Evolutionary conservation across 495 filamentous ascomycete genomes (phyloP).

Genomic region (Aspergillus cristatus): DNA sequence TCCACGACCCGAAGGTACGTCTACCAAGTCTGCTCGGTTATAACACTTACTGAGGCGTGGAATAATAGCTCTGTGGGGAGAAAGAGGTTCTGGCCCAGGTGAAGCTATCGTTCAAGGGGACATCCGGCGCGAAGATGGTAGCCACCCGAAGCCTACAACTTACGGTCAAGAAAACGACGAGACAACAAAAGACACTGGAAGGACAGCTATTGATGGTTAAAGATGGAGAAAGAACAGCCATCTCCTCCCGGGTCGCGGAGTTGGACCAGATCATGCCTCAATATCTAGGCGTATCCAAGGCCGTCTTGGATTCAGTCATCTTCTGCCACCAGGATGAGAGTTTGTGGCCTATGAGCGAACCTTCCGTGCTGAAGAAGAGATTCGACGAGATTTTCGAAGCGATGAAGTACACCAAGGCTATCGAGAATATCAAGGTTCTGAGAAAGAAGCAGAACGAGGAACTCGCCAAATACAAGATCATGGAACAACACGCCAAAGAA

Average conservation of each 20-base stretch:
- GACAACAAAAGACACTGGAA: conserved; percentile 71
- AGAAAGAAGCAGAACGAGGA: conserved; percentile 76
- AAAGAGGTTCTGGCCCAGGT: conserved; percentile 88
- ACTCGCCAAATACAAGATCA: conserved; percentile 57
- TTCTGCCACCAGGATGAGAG: conserved; percentile 99
- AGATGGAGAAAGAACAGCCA: conserved; percentile 67
- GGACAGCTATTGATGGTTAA: conserved; percentile 62
- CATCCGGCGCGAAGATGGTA: conserved; percentile 66
- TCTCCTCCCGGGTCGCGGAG: conserved; percentile 71
- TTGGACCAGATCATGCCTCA: conserved; percentile 76
- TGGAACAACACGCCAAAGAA: conserved; percentile 67
- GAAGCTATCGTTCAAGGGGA: conserved; percentile 75
- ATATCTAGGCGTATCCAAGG: conserved; percentile 81
- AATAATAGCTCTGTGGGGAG: conserved; percentile 62
- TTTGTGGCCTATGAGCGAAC: conserved; percentile 94
- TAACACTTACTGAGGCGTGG: conserved; percentile 4
- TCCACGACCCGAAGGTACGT: conserved; percentile 84
- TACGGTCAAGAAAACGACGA: conserved; percentile 69
- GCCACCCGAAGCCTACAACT: conserved; percentile 75
- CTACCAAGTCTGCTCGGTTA: too few species aligned
- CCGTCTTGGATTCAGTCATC: conserved; percentile 86
- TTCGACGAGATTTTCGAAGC: conserved; percentile 99
- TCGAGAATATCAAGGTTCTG: conserved; percentile 81
- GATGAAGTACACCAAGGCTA: conserved; percentile 90
- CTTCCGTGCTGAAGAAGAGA: conserved; percentile 70